A percentile compares a stretch with the other conserved stretches of the same genome.
Conservation (phyloP, 2,329 filamentous ascomycete species). For the Botryosphaeria agaves region DNA sequence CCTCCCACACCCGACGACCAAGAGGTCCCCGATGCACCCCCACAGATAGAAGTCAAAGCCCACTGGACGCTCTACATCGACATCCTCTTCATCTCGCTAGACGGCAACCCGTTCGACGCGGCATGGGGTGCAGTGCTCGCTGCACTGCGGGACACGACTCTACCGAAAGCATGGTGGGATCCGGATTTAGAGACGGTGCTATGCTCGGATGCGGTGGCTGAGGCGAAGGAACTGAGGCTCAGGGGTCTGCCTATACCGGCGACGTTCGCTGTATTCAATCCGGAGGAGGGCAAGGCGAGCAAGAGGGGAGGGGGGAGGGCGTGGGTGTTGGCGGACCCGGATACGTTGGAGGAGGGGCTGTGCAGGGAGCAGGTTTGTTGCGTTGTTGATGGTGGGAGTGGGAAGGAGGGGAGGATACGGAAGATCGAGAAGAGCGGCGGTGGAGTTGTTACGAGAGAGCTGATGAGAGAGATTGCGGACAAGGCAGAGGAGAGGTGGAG, state of each 20-base stretch:
- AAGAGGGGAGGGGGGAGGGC: slow-evolving; percentile 8
- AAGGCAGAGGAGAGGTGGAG: slow-evolving; percentile 48
- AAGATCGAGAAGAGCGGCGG: slow-evolving; percentile 76
- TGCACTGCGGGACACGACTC: slow-evolving; percentile 57
- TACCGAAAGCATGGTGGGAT: slow-evolving; percentile 74
- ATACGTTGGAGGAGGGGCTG: slow-evolving; percentile 73
- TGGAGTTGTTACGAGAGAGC: slow-evolving; percentile 44
- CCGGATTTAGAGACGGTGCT: slow-evolving; percentile 61
- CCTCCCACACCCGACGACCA: slow-evolving; percentile 20
- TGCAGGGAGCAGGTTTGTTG: slow-evolving; percentile 73
- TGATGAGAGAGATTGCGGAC: slow-evolving; percentile 41
- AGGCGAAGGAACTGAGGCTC: slow-evolving; percentile 40
- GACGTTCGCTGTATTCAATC: slow-evolving; percentile 57
- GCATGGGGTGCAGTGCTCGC: slow-evolving; percentile 75
- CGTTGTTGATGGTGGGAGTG: slow-evolving; percentile 44
- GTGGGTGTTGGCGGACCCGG: slow-evolving; percentile 78
- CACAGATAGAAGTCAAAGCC: slow-evolving; percentile 45
- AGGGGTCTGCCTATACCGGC: slow-evolving; percentile 55
- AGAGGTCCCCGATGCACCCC: slow-evolving; percentile 29
- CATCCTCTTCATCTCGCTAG: slow-evolving; percentile 82
- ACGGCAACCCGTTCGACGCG: slow-evolving; percentile 82
- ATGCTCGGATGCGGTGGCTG: slow-evolving; percentile 44
- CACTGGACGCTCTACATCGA: slow-evolving; percentile 96
- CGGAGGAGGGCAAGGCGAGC: slow-evolving; percentile 15
- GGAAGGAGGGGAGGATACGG: slow-evolving; percentile 38